Evolutionary conservation across 2,329 filamentous ascomycete species (phyloP).

Genomic region (Myriangium duriaei): DNA sequence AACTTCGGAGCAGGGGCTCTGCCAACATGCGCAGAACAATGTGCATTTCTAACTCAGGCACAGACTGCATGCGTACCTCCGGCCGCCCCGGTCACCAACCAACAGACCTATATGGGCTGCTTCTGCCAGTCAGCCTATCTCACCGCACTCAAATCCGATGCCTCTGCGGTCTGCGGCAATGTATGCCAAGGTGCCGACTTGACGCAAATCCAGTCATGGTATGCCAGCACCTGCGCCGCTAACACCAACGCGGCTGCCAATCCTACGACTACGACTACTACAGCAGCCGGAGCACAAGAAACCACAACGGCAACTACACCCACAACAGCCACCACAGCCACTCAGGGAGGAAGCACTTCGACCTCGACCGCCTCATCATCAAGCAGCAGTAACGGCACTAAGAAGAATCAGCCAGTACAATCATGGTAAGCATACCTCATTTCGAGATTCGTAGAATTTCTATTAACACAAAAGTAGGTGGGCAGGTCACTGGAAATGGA

Average conservation of each 20-base stretch:
- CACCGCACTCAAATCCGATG: slow-evolving; percentile 42
- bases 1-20: slow-evolving; percentile 22
- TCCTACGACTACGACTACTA: slow-evolving; percentile 12
- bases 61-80: slow-evolving; percentile 57
- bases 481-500: slow-evolving; percentile 61
- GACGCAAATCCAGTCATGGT: slow-evolving; percentile 56
- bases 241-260: slow-evolving; percentile 29
- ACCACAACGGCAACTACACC: not conserved
- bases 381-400: slow-evolving; percentile 9
- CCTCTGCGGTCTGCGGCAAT: slow-evolving; percentile 49
- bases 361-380: slow-evolving; percentile 7
- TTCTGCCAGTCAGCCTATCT: slow-evolving; percentile 59
- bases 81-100: slow-evolving; percentile 37
- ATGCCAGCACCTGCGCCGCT: slow-evolving; percentile 48
- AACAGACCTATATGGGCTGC: slow-evolving; percentile 50
- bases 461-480: slow-evolving; percentile 39
- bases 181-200: slow-evolving; percentile 38
- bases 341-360: not conserved
- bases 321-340: slow-evolving; percentile 6
- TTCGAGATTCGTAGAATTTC: not conserved
- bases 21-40: slow-evolving; percentile 25
- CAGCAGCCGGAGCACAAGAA: slow-evolving; percentile 6
- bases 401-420: slow-evolving; percentile 11
- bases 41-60: slow-evolving; percentile 40
- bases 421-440: slow-evolving; percentile 14